Base-by-base conservation (phyloP, 352 stramenopile genomes). In the Globisporangium abappressorium region DNA sequence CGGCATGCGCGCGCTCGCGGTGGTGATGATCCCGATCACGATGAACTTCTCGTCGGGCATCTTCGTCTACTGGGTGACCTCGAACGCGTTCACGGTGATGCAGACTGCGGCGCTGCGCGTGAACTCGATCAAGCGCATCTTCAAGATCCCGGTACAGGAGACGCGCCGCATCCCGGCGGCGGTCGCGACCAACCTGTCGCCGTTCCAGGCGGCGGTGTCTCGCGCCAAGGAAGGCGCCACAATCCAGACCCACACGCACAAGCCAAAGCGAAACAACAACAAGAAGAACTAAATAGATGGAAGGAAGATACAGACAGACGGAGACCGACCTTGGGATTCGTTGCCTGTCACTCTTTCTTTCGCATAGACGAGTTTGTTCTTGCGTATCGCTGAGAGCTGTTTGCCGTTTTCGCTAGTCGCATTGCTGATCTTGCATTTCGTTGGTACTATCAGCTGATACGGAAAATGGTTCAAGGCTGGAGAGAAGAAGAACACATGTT, bases 21-120 rank as follows among this genome's bases (percentile, higher is more conserved):
- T 92, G 15, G 65, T 83, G 15, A 91, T 95, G 74, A 70, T 95
- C 30, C 87, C 87, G 11, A 68, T 95, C 58, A 90, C 82, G 2
- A 90, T 92, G 80, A 91, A 93, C 53, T 95, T 95, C 65, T 78
- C 89, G 65, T 92, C 87, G 69, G 86, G 86, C 43, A 85, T 95
- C 43, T 87, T 95, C 20, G 77, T 95, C 34, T 95, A 94, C 82
- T 95, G 88, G 88, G 85, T 95, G 66, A 91, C 77, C 56, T 94
- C 86, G 47, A 95, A 93, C 76, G 71, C 79, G 59, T 95, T 86
- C 77, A 92, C 88, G 43, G 59, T 95, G 14, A 61, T 66, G 30
- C 85, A 94, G 68, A 93, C 82, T 8, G 72, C 76, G 12, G 43
- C 81, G 24, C 70, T 94, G 70, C 85, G 85, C 26, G 55, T 91